Conservation (phyloP, 768 basidiomycete species). For the Phanerochaete carnosa region DNA sequence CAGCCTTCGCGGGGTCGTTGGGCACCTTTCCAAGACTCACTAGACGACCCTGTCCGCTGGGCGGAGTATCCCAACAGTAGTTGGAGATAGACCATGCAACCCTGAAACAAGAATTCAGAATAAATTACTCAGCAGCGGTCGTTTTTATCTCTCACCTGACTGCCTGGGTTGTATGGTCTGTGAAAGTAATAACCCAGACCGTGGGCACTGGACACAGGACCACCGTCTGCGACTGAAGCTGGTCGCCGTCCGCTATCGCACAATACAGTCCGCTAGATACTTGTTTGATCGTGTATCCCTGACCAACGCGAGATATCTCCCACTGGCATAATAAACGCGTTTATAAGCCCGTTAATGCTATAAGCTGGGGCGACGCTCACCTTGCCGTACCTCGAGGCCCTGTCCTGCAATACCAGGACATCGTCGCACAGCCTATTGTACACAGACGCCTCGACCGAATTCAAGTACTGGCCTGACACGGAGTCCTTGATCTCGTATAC, state of each 20-base stretch:
- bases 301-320: slow-evolving; percentile 5
- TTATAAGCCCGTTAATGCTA: not conserved
- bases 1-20: not conserved
- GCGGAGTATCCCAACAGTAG: slow-evolving; percentile 3
- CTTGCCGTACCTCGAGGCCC: slow-evolving; percentile 1
- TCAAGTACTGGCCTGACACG: not conserved
- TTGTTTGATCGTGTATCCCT: slow-evolving; percentile 8
- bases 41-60: not conserved
- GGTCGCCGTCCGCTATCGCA: slow-evolving; percentile 1
- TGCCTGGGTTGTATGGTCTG: not conserved
- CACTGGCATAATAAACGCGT: not conserved
- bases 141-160: not conserved
- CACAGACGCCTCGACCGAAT: not conserved
- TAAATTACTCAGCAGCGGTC: too few relatives aligned
- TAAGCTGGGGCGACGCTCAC: not conserved
- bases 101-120: not conserved
- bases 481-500: slow-evolving; percentile 4
- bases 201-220: slow-evolving; percentile 6
- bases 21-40: not conserved
- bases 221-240: slow-evolving; percentile 1
- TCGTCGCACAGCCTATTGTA: slow-evolving; percentile 10
- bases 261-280: slow-evolving; percentile 5
- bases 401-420: slow-evolving; percentile 2
- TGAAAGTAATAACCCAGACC: slow-evolving; percentile 2
- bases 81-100: slow-evolving; percentile 7